Evolutionary conservation across 768 basidiomycete species (phyloP).

Genomic region (Chlorophyllum brunneum): DNA sequence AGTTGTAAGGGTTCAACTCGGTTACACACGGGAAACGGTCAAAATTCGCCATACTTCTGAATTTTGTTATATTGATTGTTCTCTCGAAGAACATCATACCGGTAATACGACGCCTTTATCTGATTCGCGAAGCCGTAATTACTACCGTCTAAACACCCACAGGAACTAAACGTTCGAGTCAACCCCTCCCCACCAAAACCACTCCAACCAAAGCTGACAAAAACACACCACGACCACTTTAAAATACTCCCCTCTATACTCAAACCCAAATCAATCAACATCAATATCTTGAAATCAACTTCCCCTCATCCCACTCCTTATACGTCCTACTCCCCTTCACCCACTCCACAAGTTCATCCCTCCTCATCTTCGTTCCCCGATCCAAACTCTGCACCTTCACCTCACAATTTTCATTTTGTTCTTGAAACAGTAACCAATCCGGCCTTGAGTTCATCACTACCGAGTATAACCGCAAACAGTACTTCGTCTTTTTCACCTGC

Average conservation of each 20-base stretch:
- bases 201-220: no score
- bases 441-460: slow-evolving; percentile 75
- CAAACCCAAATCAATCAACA: background rate
- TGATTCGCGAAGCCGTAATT: no score
- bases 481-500: slow-evolving; percentile 89
- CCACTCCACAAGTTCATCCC: slow-evolving; percentile 61
- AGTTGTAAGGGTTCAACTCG: no score
- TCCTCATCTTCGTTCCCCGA: slow-evolving; percentile 62
- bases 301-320: slow-evolving; percentile 37
- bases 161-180: no score
- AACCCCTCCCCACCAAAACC: no score
- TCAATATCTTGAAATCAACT: slow-evolving; percentile 17
- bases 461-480: slow-evolving; percentile 89
- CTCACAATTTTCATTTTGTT: slow-evolving; percentile 74
- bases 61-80: no score
- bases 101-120: no score
- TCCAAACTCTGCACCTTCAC: slow-evolving; percentile 57
- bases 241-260: background rate
- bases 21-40: no score
- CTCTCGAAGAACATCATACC: background rate
- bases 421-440: slow-evolving; percentile 89
- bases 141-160: no score
- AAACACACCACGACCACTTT: no score
- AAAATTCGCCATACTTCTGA: no score
- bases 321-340: slow-evolving; percentile 48